Conservation (phyloP, 202 grass and related monocot species). For the Brachypodium distachyon region DNA sequence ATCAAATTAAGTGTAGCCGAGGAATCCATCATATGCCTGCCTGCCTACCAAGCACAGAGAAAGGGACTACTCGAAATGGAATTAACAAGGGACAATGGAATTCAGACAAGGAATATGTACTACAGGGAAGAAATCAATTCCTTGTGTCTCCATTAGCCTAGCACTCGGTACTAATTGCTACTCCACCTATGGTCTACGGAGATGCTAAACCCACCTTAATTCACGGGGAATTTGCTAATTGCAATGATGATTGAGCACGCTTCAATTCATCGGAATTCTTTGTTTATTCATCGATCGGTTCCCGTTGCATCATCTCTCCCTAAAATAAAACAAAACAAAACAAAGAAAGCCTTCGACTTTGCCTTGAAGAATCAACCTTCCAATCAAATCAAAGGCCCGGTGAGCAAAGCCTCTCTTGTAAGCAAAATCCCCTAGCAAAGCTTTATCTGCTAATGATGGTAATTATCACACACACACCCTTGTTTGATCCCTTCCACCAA, state of each 20-base stretch:
- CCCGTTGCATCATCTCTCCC: background rate
- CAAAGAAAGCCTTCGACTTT: background rate
- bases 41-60: background rate
- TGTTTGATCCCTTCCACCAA: background rate
- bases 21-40: background rate
- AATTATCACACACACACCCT: conserved; percentile 22
- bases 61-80: background rate
- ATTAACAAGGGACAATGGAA: too few species aligned
- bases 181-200: too few species aligned
- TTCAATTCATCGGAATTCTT: background rate
- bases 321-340: too few species aligned
- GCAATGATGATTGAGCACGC: background rate
- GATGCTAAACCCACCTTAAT: background rate
- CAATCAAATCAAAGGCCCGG: background rate
- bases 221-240: background rate
- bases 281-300: conserved; percentile 7
- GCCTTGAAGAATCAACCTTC: background rate
- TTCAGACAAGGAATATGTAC: conserved; percentile 3
- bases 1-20: background rate
- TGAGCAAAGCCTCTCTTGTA: conserved; percentile 18
- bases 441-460: conserved; percentile 32
- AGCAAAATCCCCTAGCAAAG: conserved; percentile 12
- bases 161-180: background rate
- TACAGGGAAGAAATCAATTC: background rate
- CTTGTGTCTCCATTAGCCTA: background rate